A percentile compares a stretch with the other conserved stretches of the same genome.
Evolutionary conservation across 2,329 filamentous ascomycete species (phyloP).

Genomic region (Alternaria brassicae): DNA sequence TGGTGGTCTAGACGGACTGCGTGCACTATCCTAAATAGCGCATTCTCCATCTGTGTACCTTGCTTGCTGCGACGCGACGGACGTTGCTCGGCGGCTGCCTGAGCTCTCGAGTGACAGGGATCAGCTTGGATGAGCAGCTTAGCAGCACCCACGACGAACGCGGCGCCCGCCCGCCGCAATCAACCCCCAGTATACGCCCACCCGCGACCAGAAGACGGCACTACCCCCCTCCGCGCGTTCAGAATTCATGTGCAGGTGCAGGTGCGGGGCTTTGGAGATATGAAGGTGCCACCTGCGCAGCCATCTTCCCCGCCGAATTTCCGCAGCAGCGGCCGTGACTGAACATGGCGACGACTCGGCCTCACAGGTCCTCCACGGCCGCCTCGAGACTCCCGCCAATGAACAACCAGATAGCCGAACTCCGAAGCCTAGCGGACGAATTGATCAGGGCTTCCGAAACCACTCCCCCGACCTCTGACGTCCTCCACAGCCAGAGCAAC

Average conservation of each 20-base stretch:
- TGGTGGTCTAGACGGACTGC: constrained; percentile 9
- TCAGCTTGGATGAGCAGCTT: constrained; percentile 23
- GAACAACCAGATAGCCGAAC: constrained; percentile 60
- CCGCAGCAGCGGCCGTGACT: constrained; percentile 39
- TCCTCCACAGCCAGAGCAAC: constrained; percentile 54
- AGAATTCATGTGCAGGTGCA: constrained; percentile 18
- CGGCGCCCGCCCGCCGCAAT: constrained; percentile 5
- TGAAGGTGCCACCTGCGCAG: constrained; percentile 33
- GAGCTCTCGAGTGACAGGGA: neutral
- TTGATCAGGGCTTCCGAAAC: constrained; percentile 43
- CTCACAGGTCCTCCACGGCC: constrained; percentile 49
- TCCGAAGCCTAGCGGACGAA: constrained; percentile 48
- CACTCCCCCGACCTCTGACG: constrained; percentile 36
- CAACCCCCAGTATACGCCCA: constrained; percentile 5
- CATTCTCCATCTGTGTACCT: constrained; percentile 11
- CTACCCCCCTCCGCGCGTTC: neutral
- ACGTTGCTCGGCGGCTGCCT: constrained; percentile 21
- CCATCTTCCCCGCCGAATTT: constrained; percentile 29
- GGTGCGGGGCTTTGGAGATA: constrained; percentile 31
- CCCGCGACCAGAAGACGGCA: neutral
- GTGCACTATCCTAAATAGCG: constrained; percentile 14
- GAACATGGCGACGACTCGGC: constrained; percentile 47
- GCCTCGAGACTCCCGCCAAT: constrained; percentile 56
- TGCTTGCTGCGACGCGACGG: constrained; percentile 1
- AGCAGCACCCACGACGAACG: constrained; percentile 14